Evolutionary conservation across 768 basidiomycete genomes (phyloP), one percentile per base, ranked within the genome.

Genomic region (Boletales sp.): DNA sequence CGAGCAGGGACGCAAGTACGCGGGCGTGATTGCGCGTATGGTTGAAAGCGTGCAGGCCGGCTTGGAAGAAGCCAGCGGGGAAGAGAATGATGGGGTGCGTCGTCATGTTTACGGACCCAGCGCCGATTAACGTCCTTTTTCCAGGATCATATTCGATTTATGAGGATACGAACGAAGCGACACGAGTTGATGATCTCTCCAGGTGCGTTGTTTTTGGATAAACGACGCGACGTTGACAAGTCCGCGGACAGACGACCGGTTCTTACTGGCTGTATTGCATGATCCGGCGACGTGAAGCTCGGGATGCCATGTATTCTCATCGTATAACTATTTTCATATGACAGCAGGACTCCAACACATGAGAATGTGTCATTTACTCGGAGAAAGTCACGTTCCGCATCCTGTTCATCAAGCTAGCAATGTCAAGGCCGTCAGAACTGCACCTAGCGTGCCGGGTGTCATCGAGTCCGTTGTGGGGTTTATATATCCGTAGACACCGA

Each of bases 171-270:
- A 43, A 95, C 94, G 51, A 90, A 82, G 64, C 79, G 87, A 45
- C 94, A 97, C 66, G 94, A 95, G 63, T 74, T 97, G 50, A 89
- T 97, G 86, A 93, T 97, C 52, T 90, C 94, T 3, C 94, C 94
- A 49, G 89, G 94, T 91, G 46, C 27, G 85, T 71, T 43, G 19
- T 27, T 37, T 11, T 8, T 38, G 38, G 30, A 38, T 11, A 14
- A 39, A 38, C 17, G 32, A 5, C 15, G 15, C 4, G 34, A 6
- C n/a, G 9, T 38, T 51, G 40, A 57, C 17, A 17, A 0, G 8
- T n/a, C 8, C 36, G 30, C 19, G 27, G 9, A 27, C 51, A 92
- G 91, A 91, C 61, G 85, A 87, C 47, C 77, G 81, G 58, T 93
- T 86, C 71, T 69, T 94, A 15, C 75, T 94, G 27, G 90, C 90